phyloP scores from a whole-genome alignment of 129 eudicot genomes.

The Apium graveolens region DNA sequence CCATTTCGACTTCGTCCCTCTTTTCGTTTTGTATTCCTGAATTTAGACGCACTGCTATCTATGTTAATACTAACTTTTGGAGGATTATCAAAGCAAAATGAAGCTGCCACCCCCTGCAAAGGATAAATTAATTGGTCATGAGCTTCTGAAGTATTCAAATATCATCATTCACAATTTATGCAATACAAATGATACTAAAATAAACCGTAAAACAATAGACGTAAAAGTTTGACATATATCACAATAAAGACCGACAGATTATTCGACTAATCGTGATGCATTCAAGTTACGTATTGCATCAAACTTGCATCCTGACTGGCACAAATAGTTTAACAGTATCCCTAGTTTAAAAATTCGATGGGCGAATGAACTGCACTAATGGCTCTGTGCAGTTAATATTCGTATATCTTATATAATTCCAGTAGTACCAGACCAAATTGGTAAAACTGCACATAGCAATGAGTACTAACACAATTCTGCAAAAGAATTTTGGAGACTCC shows the following conservation, averaged over 20 bases:
- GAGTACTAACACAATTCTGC: not conserved
- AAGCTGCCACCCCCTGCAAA: constrained; percentile 53
- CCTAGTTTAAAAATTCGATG: not conserved
- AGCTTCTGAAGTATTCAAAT: not conserved
- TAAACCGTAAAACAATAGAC: not conserved
- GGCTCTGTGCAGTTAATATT: not conserved
- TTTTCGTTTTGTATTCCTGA: constrained; percentile 32
- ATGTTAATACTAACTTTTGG: constrained; percentile 44
- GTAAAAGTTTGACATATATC: not conserved
- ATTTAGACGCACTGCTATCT: constrained; percentile 53
- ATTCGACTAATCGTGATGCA: not conserved
- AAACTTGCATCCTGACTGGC: not conserved
- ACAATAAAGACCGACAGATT: not conserved
- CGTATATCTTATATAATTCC: not conserved
- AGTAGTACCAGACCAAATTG: not conserved
- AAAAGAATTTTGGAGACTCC: not conserved
- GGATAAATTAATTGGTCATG: not conserved
- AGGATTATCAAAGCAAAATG: constrained; percentile 44
- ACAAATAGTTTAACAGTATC: not conserved
- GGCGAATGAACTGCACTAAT: not conserved
- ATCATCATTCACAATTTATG: not conserved
- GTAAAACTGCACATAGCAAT: not conserved
- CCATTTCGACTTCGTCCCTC: constrained; percentile 33
- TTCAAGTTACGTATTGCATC: too few relatives aligned
- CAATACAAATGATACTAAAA: not conserved